Evolutionary conservation across 2,329 filamentous ascomycete genomes (phyloP).

Genomic region (Fusarium nodosum): DNA sequence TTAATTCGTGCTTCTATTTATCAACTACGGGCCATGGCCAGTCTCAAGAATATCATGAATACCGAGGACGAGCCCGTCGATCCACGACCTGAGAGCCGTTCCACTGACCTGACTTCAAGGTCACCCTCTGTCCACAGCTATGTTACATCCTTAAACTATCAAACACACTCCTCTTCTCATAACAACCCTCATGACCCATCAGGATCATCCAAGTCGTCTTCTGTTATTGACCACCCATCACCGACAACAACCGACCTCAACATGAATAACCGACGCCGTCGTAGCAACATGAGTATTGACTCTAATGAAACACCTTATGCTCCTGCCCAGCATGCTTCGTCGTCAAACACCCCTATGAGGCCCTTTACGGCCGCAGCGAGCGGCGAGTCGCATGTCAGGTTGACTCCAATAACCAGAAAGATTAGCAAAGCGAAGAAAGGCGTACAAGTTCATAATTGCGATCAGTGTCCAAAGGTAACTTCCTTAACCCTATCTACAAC

Average conservation of each 20-base stretch:
- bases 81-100: conserved; percentile 62
- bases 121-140: conserved; percentile 56
- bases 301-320: conserved; percentile 62
- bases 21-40: conserved; percentile 64
- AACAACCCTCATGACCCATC: conserved; percentile 55
- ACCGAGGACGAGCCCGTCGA: conserved; percentile 63
- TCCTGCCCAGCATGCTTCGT: conserved; percentile 45
- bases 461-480: conserved; percentile 66
- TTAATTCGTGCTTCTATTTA: conserved; percentile 56
- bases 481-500: conserved; percentile 1
- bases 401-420: conserved; percentile 69
- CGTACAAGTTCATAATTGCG: conserved; percentile 68
- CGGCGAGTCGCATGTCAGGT: conserved; percentile 60
- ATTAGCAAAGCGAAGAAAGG: conserved; percentile 72
- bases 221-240: conserved; percentile 43
- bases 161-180: conserved; percentile 51
- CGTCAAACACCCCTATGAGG: conserved; percentile 54
- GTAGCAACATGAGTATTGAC: conserved; percentile 63
- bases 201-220: conserved; percentile 48
- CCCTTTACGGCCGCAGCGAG: conserved; percentile 56
- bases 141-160: conserved; percentile 55
- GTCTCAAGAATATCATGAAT: conserved; percentile 70
- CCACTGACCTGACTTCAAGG: conserved; percentile 57
- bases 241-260: conserved; percentile 50
- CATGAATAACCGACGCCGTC: conserved; percentile 53